Evolutionary conservation across 805 yeast species (phyloP), one percentile per base, ranked within the genome.

Genomic region (Hanseniaspora pseudoguilliermondii): DNA sequence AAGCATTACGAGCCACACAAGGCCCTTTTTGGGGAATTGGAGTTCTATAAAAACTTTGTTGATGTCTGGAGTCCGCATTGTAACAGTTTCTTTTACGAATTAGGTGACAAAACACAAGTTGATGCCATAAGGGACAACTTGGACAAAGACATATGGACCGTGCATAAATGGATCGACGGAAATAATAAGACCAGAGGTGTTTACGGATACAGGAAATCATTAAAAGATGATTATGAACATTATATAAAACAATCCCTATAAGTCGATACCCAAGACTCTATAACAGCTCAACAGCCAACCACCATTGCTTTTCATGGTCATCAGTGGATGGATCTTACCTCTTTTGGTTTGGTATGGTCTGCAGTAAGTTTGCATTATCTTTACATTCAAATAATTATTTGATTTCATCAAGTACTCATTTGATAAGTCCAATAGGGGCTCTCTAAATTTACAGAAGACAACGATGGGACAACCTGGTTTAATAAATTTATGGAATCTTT

Each of bases 291-390:
- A 71, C 2, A 93, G 66, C 66, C 81, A 91, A 0, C 99, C 99
- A 36, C 97, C 97, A 57, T 84, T 90, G 7, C 95, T 89, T 63
- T 87, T 77, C 76, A 84, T 82, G 0, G 97, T 86, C 99, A 93
- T 93, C 58, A 83, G 65, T 0, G 99, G 99, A 68, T 93, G 99
- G 64, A 91, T 73, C 65, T 95, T 82, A 8, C 97, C 98, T 20
- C 95, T 87, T 32, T 91, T 80, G 3, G 97, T 88, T 72, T 93
- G 99, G 66, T 84, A 90, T 50, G 82, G 83, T 60, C 97, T 78
- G 13, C 85, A 93, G 59, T 86, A 75, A 0, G 95, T 80, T 67
- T 90, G 96, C 59, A 78, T 75, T 23, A 91, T 80, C 16, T 87
- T 79, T 5, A 97, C 95, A 0, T 93, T 91, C 61, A 93, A 72